Evolutionary conservation across 495 filamentous ascomycete species (phyloP).

Genomic region (Penicillium malachiteum): DNA sequence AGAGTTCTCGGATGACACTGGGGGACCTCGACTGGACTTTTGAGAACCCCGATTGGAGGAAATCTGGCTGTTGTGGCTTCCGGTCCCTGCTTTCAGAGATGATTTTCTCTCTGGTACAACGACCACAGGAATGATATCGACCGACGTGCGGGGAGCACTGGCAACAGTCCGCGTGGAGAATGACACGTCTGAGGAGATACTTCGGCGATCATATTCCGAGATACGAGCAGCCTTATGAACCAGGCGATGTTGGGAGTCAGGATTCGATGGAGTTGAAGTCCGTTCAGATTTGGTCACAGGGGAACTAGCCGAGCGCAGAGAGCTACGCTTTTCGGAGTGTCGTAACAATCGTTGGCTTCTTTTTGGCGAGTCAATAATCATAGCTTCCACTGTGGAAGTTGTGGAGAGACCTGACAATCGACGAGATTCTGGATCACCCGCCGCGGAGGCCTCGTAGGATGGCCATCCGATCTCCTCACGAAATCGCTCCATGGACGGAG

Average conservation of each 20-base stretch:
- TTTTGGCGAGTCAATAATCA: slow-evolving; percentile 63
- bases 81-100: slow-evolving; percentile 55
- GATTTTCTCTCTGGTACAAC: slow-evolving; percentile 68
- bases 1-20: slow-evolving; percentile 34
- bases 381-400: slow-evolving; percentile 69
- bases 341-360: slow-evolving; percentile 54
- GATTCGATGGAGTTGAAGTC: slow-evolving; percentile 41
- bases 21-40: slow-evolving; percentile 33
- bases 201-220: slow-evolving; percentile 51
- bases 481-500: slow-evolving; percentile 38
- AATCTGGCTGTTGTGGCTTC: slow-evolving; percentile 36
- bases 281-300: slow-evolving; percentile 42
- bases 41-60: slow-evolving; percentile 40
- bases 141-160: slow-evolving; percentile 45
- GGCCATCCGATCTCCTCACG: slow-evolving; percentile 47
- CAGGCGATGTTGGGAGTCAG: slow-evolving; percentile 46
- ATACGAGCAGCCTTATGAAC: slow-evolving; percentile 48
- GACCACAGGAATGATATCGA: slow-evolving; percentile 66
- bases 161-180: slow-evolving; percentile 49
- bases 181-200: slow-evolving; percentile 59
- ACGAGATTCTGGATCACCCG: slow-evolving; percentile 37
- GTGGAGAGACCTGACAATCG: slow-evolving; percentile 63
- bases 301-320: slow-evolving; percentile 54
- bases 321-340: slow-evolving; percentile 67
- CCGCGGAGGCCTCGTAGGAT: slow-evolving; percentile 22